Evolutionary conservation across 2,329 filamentous ascomycete genomes (phyloP).

Genomic region (Alternaria gansuensis): DNA sequence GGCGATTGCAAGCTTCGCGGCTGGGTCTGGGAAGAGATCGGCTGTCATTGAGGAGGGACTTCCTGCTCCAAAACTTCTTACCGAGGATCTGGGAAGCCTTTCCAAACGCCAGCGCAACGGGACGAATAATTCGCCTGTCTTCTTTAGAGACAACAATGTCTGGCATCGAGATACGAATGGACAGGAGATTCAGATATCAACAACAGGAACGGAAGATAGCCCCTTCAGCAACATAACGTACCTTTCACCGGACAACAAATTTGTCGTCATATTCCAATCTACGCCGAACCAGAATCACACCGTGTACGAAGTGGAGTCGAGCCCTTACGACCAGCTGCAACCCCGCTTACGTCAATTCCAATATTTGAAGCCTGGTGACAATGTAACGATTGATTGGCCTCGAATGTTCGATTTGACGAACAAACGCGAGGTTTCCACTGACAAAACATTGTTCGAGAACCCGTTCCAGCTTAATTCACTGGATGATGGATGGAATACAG

Average conservation of each 20-base stretch:
- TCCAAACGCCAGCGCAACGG: conserved; percentile 24
- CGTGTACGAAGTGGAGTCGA: conserved; percentile 34
- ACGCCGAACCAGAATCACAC: conserved; percentile 30
- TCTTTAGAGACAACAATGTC: conserved; percentile 36
- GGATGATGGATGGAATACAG: conserved; percentile 29
- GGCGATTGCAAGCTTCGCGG: too few species aligned
- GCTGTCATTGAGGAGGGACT: too few species aligned
- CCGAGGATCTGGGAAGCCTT: background rate
- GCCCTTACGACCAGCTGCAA: conserved; percentile 31
- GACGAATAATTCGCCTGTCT: conserved; percentile 19
- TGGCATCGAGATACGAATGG: conserved; percentile 30
- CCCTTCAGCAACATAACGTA: conserved; percentile 30
- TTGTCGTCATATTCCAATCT: conserved; percentile 30
- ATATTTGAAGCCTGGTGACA: conserved; percentile 36
- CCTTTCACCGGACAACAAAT: conserved; percentile 31
- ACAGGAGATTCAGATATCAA: conserved; percentile 32
- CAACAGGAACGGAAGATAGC: conserved; percentile 29
- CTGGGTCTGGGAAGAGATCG: too few species aligned
- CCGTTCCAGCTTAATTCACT: conserved; percentile 21
- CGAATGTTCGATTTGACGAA: conserved; percentile 32
- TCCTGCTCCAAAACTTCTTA: too few species aligned
- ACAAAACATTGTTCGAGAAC: conserved; percentile 31
- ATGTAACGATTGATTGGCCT: conserved; percentile 29
- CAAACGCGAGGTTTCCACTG: conserved; percentile 29
- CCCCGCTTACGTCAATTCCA: conserved; percentile 30